Base-by-base conservation (phyloP, 1,284 basidiomycete genomes). In the Cryptococcus sp. region DNA sequence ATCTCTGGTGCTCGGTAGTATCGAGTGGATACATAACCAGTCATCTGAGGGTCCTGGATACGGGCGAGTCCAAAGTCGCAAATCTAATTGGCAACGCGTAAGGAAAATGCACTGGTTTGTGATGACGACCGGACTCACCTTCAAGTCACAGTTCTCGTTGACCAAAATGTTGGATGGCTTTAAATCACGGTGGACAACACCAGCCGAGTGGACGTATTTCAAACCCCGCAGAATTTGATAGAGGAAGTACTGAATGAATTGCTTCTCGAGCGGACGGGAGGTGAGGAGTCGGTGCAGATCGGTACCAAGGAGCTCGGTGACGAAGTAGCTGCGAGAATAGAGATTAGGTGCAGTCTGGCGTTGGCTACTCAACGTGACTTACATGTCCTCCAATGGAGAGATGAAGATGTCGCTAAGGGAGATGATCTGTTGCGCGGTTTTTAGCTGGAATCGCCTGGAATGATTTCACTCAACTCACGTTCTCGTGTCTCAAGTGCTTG, bases 161-260 rank as follows among this genome's bases (percentile, higher is more conserved):
- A 99, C 94, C 67, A 99, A 89, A 72, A 99, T 99, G 81, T 99
- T 99, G 78, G 91, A 95, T 8, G 95, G 95, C 88, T 99, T 99
- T 88, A 97, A 83, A 81, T 99, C 96, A 59, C 96, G 88, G 81
- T 99, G 96, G 47, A 99, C 93, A 58, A 99, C 96, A 60, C 96
- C 96, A 3, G 96, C 95, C 22, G 95, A 99, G 81, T 99, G 96
- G 17, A 99, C 96, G 76, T 99, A 99, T 86, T 99, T 99, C 57
- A 99, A 85, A 54, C 96, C 96, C 49, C 96, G 90, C 60, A 99
- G 85, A 67, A 99, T 99, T 80, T 99, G 95, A 82, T 99, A 99
- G 42, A 99, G 83, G 83, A 99, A 99, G 80, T 99, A 99, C 77
- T 99, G 95, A 63, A 99, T 99, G 80, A 99, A 99, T 78, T 99